Evolutionary conservation across 2,329 filamentous ascomycete genomes (phyloP).

Genomic region (Neopestalotiopsis sp.): DNA sequence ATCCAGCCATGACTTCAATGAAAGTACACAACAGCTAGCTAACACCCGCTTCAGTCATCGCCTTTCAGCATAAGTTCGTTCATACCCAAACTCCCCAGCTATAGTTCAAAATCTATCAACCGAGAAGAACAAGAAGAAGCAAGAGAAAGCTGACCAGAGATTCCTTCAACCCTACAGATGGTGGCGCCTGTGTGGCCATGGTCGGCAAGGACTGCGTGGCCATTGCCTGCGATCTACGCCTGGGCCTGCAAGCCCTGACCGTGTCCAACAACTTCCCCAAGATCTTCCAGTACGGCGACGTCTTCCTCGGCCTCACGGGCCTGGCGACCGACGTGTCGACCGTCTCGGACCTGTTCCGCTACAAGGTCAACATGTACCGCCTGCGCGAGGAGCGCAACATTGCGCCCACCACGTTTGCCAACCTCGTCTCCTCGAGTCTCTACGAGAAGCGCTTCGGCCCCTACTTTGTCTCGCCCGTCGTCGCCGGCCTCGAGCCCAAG

Average conservation of each 20-base stretch:
- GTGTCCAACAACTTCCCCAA: slow-evolving; percentile 99
- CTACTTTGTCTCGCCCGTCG: slow-evolving; percentile 93
- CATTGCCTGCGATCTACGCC: slow-evolving; percentile 97
- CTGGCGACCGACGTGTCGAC: slow-evolving; percentile 95
- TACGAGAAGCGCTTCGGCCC: slow-evolving; percentile 97
- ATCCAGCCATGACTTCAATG: slow-evolving; percentile 7
- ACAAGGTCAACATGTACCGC: slow-evolving; percentile 99
- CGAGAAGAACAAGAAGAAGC: not conserved
- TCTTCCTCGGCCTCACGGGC: slow-evolving; percentile 94
- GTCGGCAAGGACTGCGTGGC: slow-evolving; percentile 99
- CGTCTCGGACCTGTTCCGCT: slow-evolving; percentile 95
- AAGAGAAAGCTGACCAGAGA: slow-evolving; percentile 1
- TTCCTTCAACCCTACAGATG: slow-evolving; percentile 54
- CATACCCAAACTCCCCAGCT: slow-evolving; percentile 23
- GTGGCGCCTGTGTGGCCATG: slow-evolving; percentile 97
- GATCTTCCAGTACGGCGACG: slow-evolving; percentile 96
- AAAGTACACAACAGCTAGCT: slow-evolving; percentile 35
- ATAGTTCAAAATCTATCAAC: not conserved
- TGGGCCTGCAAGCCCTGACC: slow-evolving; percentile 94
- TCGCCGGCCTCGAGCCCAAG: slow-evolving; percentile 94
- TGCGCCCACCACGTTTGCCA: slow-evolving; percentile 91
- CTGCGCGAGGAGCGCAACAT: slow-evolving; percentile 98
- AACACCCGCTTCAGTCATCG: slow-evolving; percentile 66
- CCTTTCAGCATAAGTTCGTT: slow-evolving; percentile 93
- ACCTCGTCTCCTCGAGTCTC: slow-evolving; percentile 87